Evolutionary conservation across 2,329 filamentous ascomycete species (phyloP), one percentile per base, ranked within the genome.

Genomic region (Xylaria sp.): DNA sequence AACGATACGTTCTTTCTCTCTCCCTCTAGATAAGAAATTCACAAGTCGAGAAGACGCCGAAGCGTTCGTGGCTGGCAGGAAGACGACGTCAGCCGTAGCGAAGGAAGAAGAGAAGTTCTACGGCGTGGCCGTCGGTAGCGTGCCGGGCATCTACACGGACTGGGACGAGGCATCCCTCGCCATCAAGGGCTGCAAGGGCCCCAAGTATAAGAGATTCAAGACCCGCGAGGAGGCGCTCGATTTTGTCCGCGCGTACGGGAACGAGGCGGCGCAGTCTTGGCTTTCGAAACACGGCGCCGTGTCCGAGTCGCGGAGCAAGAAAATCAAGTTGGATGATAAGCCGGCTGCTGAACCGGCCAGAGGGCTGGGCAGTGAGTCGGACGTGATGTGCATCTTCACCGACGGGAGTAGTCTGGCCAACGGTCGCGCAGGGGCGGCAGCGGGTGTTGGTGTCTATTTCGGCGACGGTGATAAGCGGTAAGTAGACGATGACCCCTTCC

Each of bases 1-100:
- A 60, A 35, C 52, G 23, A 62, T 64, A 30, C 60, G 30, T 42
- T 42, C 37, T 42, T 42, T 42, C 11, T 13, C 37, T 13, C 37
- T 42, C 37, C 11, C 46, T 55, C 30, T 62, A 94, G 91, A 89
- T 78, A 93, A 94, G 76, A 91, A 89, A 1, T 97, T 96, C 71
- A 76, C 80, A 8, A 85, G 82, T 0, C 78, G 81, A 60, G 82
- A 86, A 63, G 91, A 96, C 61, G 93, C 93, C n/a, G 83, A 89
- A 68, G 85, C 84, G 1, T 97, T 90, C 71, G 79, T 91, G 30
- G 84, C 81, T 1, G 89, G 90, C 52, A 81, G 80, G 65, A 80
- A 81, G 59, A 73, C 23, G 23, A 30, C 73, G 6, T 71, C 71
- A 2, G 66, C 70, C 70, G 74, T 13, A 68, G 75, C 18, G 68